Evolutionary conservation across 2,329 filamentous ascomycete species (phyloP), one percentile per base, ranked within the genome.

Genomic region (Xylariaceae sp.): DNA sequence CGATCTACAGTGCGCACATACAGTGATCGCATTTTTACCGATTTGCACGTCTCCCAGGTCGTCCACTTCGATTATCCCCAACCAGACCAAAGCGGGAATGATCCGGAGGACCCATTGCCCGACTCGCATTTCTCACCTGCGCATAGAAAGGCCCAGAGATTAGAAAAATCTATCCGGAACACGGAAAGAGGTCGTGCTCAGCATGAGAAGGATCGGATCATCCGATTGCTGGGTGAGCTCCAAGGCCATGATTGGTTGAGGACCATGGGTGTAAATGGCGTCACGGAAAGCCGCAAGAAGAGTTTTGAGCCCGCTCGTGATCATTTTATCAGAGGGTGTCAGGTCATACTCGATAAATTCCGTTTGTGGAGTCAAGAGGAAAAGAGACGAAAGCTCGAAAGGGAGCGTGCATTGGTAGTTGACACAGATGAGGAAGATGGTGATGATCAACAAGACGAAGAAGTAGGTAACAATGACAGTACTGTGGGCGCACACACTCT

Each of bases 201-300:
- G 61, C 83, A 86, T 73, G 83, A 86, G 62, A 83, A 79, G 61
- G 82, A 85, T 56, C 82, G 85, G 62, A 80, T 86, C 39, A 78
- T 83, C 50, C 77, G 83, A 32, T 70, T 86, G 15, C 78, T 96
- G 6, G 90, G 94, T 50, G 90, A 90, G 16, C 79, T 99, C 1
- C 87, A 90, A 68, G 89, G 92, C 2, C 89, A 88, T 54, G 94
- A 97, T 70, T 99, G 94, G 94, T 77, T 96, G 53, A 86, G 88
- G 57, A 82, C 92, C 3, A 91, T 99, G 84, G 94, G 92, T 22
- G 87, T 97, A 32, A 92, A 85, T 59, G 89, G 82, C 18, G 75
- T 95, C 36, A 95, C 90, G 0, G 92, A 96, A 66, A 84, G 84
- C 19, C 89, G 89, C 65, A 92, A 89, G 72, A 94, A 88, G 69